Percentiles rank a stretch among this genome's conserved stretches.
These are phyloP conservation scores for Dendrobium huoshanense DNA, from an alignment of 106 monocot species.

Conservation along the genomic window DNA sequence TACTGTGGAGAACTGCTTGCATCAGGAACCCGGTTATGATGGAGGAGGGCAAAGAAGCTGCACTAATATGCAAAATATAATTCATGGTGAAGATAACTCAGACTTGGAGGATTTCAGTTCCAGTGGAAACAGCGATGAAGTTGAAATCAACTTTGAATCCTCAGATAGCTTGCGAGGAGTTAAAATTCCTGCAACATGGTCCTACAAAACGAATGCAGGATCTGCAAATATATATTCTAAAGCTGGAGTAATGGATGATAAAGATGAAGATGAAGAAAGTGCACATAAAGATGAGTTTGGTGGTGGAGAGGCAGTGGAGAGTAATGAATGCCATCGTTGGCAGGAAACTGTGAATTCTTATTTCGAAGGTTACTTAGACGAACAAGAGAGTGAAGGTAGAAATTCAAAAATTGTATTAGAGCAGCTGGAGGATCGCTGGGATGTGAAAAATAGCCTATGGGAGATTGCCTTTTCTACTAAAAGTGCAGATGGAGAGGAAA, in stretches of 20 bases:
- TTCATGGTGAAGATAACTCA: neutral
- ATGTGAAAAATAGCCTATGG: neutral
- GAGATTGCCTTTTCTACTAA: neutral
- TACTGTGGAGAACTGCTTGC: neutral
- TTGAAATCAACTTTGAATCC: neutral
- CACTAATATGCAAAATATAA: neutral
- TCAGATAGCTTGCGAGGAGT: slow-evolving; percentile 13
- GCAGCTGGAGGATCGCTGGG: too few relatives aligned
- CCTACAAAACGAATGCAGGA: neutral
- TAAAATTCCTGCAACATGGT: neutral
- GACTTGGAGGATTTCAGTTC: neutral
- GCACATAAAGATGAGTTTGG: slow-evolving; percentile 21
- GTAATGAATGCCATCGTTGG: neutral
- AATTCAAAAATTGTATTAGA: too few relatives aligned
- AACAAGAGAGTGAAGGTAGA: neutral
- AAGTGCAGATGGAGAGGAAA: neutral
- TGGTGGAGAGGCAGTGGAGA: slow-evolving; percentile 37
- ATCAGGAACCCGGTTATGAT: too few relatives aligned
- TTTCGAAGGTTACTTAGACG: neutral
- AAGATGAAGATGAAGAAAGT: slow-evolving; percentile 30
- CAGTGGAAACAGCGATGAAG: neutral
- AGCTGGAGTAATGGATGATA: slow-evolving; percentile 38
- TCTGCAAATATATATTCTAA: slow-evolving; percentile 29
- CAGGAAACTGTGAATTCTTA: neutral
- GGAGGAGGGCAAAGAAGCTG: too few relatives aligned